Evolutionary conservation across 2,329 filamentous ascomycete species (phyloP).

Genomic region (Aspergillus chevalieri): DNA sequence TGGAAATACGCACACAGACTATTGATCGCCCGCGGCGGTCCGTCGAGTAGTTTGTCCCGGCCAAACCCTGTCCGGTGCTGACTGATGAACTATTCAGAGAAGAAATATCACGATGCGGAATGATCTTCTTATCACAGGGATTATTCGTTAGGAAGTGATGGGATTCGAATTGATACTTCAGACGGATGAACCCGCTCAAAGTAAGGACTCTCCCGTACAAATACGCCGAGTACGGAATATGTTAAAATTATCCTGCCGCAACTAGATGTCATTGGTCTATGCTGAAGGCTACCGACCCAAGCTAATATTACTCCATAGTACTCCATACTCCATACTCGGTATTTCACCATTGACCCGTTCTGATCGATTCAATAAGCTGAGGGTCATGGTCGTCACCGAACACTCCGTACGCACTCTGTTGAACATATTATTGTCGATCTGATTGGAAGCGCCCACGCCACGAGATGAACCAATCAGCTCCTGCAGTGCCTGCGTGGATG

Average conservation of each 20-base stretch:
- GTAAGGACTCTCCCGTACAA: too few relatives aligned
- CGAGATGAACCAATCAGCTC: neutral
- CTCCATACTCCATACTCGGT: too few relatives aligned
- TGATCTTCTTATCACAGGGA: neutral
- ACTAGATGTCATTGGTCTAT: too few relatives aligned
- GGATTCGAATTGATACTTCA: neutral
- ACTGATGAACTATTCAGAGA: neutral
- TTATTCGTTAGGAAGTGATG: neutral
- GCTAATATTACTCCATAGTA: too few relatives aligned
- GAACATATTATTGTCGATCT: neutral
- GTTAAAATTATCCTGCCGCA: too few relatives aligned
- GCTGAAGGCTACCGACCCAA: too few relatives aligned
- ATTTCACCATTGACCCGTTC: too few relatives aligned
- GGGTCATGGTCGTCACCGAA: too few relatives aligned
- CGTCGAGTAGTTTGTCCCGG: neutral
- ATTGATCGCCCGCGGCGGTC: slow-evolving; percentile 1
- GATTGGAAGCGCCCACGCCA: neutral
- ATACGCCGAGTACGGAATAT: too few relatives aligned
- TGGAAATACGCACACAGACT: neutral
- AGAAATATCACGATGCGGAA: neutral
- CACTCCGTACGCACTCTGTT: neutral
- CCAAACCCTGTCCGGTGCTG: neutral
- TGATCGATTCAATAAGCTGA: too few relatives aligned
- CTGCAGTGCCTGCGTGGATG: slow-evolving; percentile 1
- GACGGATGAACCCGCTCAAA: too few relatives aligned